Evolutionary conservation across 768 basidiomycete species (phyloP).

Genomic region (Xerocomellus amylosporus): DNA sequence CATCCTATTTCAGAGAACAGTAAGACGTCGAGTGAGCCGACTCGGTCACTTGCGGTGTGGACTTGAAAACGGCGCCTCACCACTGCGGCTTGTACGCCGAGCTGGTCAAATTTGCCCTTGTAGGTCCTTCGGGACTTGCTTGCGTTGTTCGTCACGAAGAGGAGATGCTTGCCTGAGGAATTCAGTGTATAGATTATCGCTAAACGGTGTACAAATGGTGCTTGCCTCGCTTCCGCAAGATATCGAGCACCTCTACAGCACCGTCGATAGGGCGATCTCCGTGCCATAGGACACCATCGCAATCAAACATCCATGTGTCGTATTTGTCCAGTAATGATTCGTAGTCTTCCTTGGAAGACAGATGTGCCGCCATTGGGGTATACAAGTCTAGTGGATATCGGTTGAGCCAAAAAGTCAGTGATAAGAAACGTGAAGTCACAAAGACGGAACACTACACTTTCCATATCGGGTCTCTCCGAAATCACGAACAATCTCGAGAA

Average conservation of each 20-base stretch:
- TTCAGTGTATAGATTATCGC: conserved; percentile 1
- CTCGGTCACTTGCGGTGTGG: background rate
- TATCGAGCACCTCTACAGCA: conserved; percentile 66
- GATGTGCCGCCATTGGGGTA: conserved; percentile 23
- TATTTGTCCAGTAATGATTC: conserved; percentile 55
- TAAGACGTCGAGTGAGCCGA: background rate
- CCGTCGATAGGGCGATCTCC: conserved; percentile 80
- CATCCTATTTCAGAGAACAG: conserved; percentile 58
- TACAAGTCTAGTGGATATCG: conserved; percentile 13
- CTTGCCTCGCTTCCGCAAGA: conserved; percentile 73
- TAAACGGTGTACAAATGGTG: conserved; percentile 7
- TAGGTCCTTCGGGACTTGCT: conserved; percentile 86
- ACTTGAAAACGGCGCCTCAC: conserved; percentile 46
- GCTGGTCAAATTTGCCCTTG: conserved; percentile 87
- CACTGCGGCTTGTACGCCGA: conserved; percentile 80
- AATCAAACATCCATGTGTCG: conserved; percentile 96
- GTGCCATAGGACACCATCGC: conserved; percentile 93
- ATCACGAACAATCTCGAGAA: background rate
- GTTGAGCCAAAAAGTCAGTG: background rate
- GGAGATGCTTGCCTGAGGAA: conserved; percentile 64
- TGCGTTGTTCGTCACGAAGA: conserved; percentile 98
- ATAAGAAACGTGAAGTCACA: background rate
- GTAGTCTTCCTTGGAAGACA: conserved; percentile 44
- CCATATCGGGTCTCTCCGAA: conserved; percentile 20
- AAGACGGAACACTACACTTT: conserved; percentile 20